Evolutionary conservation across 2,329 filamentous ascomycete genomes (phyloP).

Genomic region (Neofusicoccum kwambonambiense): DNA sequence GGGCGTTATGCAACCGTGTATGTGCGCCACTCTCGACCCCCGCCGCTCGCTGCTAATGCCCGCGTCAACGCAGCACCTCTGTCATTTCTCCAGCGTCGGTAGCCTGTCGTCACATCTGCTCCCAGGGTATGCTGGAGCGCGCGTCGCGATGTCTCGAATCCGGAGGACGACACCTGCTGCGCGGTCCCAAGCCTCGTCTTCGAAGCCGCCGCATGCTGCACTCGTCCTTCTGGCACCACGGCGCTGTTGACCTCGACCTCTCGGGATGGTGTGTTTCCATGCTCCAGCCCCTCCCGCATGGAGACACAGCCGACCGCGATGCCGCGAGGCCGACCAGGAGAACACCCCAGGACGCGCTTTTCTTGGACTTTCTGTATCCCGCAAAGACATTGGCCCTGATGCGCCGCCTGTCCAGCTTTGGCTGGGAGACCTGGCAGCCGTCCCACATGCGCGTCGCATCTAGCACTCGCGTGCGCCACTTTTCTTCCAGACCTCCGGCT

Average conservation of each 20-base stretch:
- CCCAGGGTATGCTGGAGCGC: conserved; percentile 56
- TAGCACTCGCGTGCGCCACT: conserved; percentile 22
- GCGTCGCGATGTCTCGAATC: conserved; percentile 59
- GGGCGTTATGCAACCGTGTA: conserved; percentile 15
- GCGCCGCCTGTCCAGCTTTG: conserved; percentile 26
- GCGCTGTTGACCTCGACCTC: conserved; percentile 47
- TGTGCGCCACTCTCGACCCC: not conserved
- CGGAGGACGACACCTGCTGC: conserved; percentile 53
- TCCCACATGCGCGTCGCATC: not conserved
- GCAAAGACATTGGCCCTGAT: conserved; percentile 44
- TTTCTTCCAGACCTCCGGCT: conserved; percentile 24
- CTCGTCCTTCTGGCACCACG: conserved; percentile 57
- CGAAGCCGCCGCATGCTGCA: conserved; percentile 52
- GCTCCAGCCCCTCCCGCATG: conserved; percentile 8
- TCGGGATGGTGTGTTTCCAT: conserved; percentile 31
- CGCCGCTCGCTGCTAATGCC: not conserved
- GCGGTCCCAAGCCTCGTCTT: conserved; percentile 38
- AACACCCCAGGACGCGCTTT: not conserved
- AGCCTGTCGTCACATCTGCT: conserved; percentile 1
- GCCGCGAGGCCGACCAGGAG: conserved; percentile 4
- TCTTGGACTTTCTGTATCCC: conserved; percentile 51
- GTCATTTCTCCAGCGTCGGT: not conserved
- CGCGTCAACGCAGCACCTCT: not conserved
- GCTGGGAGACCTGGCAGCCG: conserved; percentile 21
- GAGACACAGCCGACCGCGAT: not conserved